phyloP scores from a whole-genome alignment of 176 grass and related monocot genomes.

The Avena sativa region DNA sequence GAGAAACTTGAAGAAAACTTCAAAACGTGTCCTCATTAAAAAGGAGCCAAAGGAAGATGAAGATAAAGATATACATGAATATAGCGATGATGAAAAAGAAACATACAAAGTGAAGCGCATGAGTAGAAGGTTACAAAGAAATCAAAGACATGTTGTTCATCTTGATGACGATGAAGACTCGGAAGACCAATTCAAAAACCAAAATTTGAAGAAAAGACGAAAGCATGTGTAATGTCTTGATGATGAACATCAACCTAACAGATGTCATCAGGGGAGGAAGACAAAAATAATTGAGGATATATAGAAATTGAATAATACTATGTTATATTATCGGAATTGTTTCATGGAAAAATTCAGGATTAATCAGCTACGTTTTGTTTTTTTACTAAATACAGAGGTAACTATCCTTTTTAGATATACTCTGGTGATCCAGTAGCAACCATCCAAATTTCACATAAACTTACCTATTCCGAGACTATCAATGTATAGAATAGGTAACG shows the following conservation, averaged over 20 bases:
- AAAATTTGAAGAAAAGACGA: background rate
- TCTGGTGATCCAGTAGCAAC: background rate
- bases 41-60: background rate
- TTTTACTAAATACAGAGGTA: background rate
- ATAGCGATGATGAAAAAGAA: background rate
- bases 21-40: background rate
- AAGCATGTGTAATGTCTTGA: background rate
- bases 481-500: too few species aligned
- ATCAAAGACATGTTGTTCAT: background rate
- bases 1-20: background rate
- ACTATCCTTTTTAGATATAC: background rate
- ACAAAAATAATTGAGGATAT: background rate
- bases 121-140: background rate
- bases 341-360: background rate
- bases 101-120: background rate
- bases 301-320: background rate
- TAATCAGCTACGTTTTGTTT: too few species aligned
- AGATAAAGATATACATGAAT: background rate
- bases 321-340: background rate
- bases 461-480: too few species aligned
- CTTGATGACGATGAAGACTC: background rate
- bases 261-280: background rate
- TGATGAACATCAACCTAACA: background rate
- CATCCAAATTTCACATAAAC: background rate
- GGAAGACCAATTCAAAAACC: background rate